A percentile compares a stretch with the other conserved stretches of the same genome.
phyloP scores from a whole-genome alignment of 768 basidiomycete genomes.

The Heimioporus sp. region DNA sequence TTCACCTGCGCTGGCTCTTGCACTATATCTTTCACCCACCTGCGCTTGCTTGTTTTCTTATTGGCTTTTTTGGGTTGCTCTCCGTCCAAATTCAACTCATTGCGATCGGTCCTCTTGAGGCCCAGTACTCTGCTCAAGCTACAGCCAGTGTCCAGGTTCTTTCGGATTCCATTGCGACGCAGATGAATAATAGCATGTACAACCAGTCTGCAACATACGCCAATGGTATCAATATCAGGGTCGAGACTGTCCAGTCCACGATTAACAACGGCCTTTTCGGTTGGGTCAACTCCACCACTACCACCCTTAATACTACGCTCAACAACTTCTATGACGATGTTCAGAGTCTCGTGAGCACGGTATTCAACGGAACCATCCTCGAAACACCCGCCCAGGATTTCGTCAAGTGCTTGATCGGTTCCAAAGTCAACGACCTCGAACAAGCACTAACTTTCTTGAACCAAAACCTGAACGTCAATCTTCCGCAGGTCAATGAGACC shows the following conservation, averaged over 20 bases:
- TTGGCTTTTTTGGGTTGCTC: constrained; percentile 88
- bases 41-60: constrained; percentile 86
- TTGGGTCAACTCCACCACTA: constrained; percentile 92
- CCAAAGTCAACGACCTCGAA: constrained; percentile 85
- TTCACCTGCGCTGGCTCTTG: constrained; percentile 82
- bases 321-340: constrained; percentile 85
- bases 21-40: constrained; percentile 91
- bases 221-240: constrained; percentile 66
- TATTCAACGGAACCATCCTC: constrained; percentile 85
- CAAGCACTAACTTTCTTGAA: constrained; percentile 89
- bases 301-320: constrained; percentile 82
- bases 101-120: constrained; percentile 71
- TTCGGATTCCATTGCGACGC: constrained; percentile 65
- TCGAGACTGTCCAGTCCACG: constrained; percentile 65
- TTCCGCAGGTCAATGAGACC: constrained; percentile 74
- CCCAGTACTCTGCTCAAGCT: constrained; percentile 63
- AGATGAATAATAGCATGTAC: constrained; percentile 82
- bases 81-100: constrained; percentile 85
- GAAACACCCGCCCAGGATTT: constrained; percentile 83
- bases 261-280: constrained; percentile 90
- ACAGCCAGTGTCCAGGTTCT: constrained; percentile 62
- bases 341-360: constrained; percentile 68
- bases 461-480: constrained; percentile 76
- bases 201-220: constrained; percentile 81
- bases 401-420: constrained; percentile 85